phyloP scores from a whole-genome alignment of 148 eudicot genomes.

The Rhododendron kiyosumense region DNA sequence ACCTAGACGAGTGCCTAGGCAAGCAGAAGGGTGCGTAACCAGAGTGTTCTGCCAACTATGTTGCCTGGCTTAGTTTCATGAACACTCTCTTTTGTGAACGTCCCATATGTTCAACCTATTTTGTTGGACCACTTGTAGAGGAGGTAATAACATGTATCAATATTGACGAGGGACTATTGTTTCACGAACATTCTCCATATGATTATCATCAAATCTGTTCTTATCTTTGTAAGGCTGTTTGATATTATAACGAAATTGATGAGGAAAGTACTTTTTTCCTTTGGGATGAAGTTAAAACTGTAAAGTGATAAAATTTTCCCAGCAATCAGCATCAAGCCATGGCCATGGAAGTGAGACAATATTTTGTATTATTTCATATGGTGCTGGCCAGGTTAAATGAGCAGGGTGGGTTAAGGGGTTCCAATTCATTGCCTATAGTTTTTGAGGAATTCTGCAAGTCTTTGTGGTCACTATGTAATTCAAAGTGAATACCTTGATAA shows the following conservation, averaged over 20 bases:
- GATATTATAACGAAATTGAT: neutral
- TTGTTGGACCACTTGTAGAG: slow-evolving; percentile 5
- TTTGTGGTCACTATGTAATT: neutral
- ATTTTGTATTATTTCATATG: neutral
- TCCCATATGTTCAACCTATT: slow-evolving; percentile 5
- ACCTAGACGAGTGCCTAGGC: slow-evolving; percentile 1
- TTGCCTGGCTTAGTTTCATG: slow-evolving; percentile 16
- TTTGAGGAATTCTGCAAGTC: neutral
- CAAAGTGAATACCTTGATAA: neutral
- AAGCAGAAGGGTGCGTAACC: neutral
- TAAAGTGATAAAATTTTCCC: neutral
- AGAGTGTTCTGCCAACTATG: slow-evolving; percentile 12
- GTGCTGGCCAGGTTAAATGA: neutral
- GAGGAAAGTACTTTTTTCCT: neutral
- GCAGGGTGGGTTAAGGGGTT: neutral
- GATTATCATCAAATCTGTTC: neutral
- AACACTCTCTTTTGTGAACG: slow-evolving; percentile 21
- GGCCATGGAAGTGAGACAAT: neutral
- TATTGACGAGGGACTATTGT: neutral
- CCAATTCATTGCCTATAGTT: neutral
- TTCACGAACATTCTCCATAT: neutral
- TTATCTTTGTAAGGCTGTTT: neutral
- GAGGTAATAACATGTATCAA: slow-evolving; percentile 10
- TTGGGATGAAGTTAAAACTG: neutral
- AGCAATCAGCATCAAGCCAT: neutral